These are phyloP conservation scores for Aspergillus sp. DNA, from an alignment of 2,329 filamentous ascomycete species.

Conservation along the genomic window DNA sequence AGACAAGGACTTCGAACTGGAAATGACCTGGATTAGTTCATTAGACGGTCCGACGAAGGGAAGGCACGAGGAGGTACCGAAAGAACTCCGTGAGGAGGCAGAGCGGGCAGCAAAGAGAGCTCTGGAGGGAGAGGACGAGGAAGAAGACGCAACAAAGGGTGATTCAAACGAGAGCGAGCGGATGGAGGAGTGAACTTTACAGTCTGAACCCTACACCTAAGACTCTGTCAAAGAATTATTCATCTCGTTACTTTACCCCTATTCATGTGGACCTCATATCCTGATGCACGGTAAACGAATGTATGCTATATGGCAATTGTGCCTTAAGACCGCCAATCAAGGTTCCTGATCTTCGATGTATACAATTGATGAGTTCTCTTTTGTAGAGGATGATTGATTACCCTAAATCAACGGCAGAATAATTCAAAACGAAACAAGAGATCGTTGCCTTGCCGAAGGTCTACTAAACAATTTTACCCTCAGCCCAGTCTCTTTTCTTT, in stretches of 20 bases:
- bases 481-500: constrained; percentile 81
- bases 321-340: not conserved
- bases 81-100: constrained; percentile 85
- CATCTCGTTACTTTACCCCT: not conserved
- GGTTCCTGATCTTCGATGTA: not conserved
- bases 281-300: not conserved
- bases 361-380: not conserved
- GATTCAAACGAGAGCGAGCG: constrained; percentile 67
- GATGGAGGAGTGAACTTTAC: constrained; percentile 75
- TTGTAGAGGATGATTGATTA: not conserved
- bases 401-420: not conserved
- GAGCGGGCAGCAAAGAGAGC: constrained; percentile 90
- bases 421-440: not conserved
- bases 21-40: constrained; percentile 97
- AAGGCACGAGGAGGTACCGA: constrained; percentile 88
- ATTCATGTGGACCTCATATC: not conserved
- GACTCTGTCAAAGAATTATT: constrained; percentile 2
- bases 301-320: not conserved
- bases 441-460: not conserved
- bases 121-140: constrained; percentile 80
- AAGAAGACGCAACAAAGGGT: constrained; percentile 66
- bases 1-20: constrained; percentile 98
- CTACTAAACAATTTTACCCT: constrained; percentile 61
- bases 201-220: constrained; percentile 1
- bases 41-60: constrained; percentile 86